Evolutionary conservation across 139 green algal genomes (phyloP).

Genomic region (Chlorella vulgaris): DNA sequence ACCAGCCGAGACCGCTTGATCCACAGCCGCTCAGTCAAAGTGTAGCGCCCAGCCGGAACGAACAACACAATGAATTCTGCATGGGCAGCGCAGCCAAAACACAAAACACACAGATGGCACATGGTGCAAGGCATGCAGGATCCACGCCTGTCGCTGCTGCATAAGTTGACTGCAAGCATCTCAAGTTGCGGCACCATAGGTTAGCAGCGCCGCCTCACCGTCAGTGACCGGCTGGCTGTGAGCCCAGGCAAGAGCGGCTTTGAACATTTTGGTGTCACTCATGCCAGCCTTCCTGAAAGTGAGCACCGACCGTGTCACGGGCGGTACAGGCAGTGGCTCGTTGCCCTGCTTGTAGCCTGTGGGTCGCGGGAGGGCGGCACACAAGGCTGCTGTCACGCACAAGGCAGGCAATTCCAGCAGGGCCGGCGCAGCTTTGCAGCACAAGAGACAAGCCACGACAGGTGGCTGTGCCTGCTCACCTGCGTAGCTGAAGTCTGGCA

Average conservation of each 20-base stretch:
- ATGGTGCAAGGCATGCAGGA: no score
- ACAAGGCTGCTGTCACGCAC: background rate
- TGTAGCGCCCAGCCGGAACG: background rate
- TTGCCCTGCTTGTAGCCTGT: constrained; percentile 26
- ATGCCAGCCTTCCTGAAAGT: background rate
- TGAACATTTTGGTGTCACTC: constrained; percentile 20
- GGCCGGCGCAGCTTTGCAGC: no score
- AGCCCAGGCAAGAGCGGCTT: constrained; percentile 11
- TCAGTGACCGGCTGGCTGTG: background rate
- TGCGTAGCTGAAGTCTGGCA: constrained; percentile 25
- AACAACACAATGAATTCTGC: constrained; percentile 5
- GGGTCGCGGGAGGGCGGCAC: background rate
- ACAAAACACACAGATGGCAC: no score
- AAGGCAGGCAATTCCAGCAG: no score
- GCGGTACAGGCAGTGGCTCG: background rate
- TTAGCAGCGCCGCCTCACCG: background rate
- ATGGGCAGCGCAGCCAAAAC: no score
- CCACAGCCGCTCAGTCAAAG: background rate
- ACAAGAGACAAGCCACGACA: background rate
- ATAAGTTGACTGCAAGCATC: no score
- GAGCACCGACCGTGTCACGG: constrained; percentile 4
- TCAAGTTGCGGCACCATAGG: background rate
- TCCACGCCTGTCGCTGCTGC: no score
- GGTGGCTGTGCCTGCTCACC: no score
- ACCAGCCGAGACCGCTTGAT: constrained; percentile 6